Evolutionary conservation across 805 yeast genomes (phyloP).

Genomic region (Candida easanensis): DNA sequence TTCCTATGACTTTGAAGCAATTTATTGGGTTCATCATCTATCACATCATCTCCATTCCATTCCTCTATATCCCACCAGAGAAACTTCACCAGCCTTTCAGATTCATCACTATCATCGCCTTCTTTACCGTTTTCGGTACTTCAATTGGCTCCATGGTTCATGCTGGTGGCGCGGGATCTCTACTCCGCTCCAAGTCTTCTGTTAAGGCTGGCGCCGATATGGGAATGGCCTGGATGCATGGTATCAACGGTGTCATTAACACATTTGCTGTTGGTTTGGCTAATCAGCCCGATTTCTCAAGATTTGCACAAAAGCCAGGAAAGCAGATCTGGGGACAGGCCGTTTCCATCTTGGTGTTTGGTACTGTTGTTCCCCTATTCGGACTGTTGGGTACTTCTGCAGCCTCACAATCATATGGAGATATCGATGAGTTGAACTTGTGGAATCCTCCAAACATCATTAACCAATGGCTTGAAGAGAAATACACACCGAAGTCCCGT

Average conservation of each 20-base stretch:
- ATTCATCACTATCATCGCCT: conserved; percentile 28
- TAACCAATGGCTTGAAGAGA: conserved; percentile 38
- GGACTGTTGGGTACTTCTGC: conserved; percentile 47
- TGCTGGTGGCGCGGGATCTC: conserved; percentile 33
- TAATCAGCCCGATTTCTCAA: conserved; percentile 32
- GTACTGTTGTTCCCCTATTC: conserved; percentile 43
- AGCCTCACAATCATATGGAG: conserved; percentile 37
- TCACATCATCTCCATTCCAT: conserved; percentile 33
- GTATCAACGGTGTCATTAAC: conserved; percentile 29
- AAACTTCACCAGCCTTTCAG: conserved; percentile 29
- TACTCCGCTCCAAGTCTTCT: conserved; percentile 28
- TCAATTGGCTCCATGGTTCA: conserved; percentile 30
- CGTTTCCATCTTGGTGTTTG: conserved; percentile 35
- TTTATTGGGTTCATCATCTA: conserved; percentile 40
- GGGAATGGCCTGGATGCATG: conserved; percentile 32
- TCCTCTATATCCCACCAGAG: conserved; percentile 33
- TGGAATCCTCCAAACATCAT: conserved; percentile 48
- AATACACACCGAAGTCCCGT: conserved; percentile 37
- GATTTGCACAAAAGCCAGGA: conserved; percentile 39
- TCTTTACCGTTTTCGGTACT: conserved; percentile 36
- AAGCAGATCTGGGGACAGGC: conserved; percentile 38
- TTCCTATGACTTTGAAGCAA: conserved; percentile 40
- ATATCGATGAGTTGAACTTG: conserved; percentile 25
- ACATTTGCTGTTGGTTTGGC: conserved; percentile 31
- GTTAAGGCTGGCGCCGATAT: conserved; percentile 28